A percentile compares a stretch with the other conserved stretches of the same genome.
Conservation (phyloP, 192 early-diverging fungal genomes). For the Spinellus fusiger region DNA sequence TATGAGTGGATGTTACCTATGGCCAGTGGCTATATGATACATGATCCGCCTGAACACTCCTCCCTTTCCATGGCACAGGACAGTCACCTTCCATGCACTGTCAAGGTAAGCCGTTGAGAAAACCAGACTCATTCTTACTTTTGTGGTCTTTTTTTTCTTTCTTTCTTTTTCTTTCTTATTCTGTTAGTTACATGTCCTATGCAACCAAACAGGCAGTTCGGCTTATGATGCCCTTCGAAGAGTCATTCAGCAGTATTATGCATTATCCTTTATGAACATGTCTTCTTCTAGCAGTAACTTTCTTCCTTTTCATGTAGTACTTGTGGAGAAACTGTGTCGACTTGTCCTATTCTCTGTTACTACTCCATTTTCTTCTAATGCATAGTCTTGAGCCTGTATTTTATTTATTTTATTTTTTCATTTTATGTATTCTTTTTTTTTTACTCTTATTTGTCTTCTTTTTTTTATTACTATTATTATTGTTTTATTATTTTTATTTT, state of each 20-base stretch:
- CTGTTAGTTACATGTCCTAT: constrained; percentile 19
- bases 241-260: constrained; percentile 38
- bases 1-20: constrained; percentile 36
- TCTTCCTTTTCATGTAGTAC: constrained; percentile 36
- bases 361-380: background rate
- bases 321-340: constrained; percentile 37
- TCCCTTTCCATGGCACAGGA: constrained; percentile 35
- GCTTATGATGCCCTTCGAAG: constrained; percentile 34
- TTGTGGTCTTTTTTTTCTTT: background rate
- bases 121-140: background rate
- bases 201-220: constrained; percentile 7
- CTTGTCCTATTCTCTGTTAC: constrained; percentile 11
- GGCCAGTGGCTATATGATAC: constrained; percentile 39
- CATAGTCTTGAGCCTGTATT: background rate
- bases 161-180: background rate
- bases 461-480: too few relatives aligned
- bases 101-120: too few relatives aligned
- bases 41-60: constrained; percentile 30
- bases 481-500: too few relatives aligned
- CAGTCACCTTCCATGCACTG: constrained; percentile 26
- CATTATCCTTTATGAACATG: constrained; percentile 37
- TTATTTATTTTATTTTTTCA: background rate
- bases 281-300: constrained; percentile 34
- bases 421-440: background rate
- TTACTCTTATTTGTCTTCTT: background rate